Evolutionary conservation across 805 yeast genomes (phyloP), one percentile per base, ranked within the genome.

Genomic region (Wickerhamomyces bovis): DNA sequence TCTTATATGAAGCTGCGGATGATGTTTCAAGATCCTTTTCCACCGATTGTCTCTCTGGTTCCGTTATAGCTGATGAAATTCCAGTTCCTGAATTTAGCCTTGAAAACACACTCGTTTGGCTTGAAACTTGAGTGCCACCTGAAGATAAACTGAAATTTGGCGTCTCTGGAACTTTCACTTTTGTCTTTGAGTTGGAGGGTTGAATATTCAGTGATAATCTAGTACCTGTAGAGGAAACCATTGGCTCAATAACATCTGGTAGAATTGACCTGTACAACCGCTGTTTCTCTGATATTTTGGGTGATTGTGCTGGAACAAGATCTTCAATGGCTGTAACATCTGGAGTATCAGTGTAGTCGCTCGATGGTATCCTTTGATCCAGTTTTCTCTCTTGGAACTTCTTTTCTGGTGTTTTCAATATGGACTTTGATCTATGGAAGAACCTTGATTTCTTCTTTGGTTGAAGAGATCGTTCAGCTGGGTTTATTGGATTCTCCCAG

Each of bases 281-380:
- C 10, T 33, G 26, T 15, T 20, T 42, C 11, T 33, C 28, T 2
- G 19, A 9, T 3, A 13, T 22, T 21, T 23, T 38, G n/a, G 39
- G 23, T 13, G 23, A 20, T 13, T 19, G n/a, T 13, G 23, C 12
- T 13, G 38, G 10, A 12, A 16, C 10, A 18, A 19, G n/a, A 2
- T 36, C 39, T 6, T 19, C 23, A 4, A 6, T 40, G n/a, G 28
- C 22, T 8, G 62, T 48, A 3, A 42, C 41, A 42, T 56, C 57
- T 2, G 61, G 61, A 2, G 61, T 58, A 22, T 35, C 48, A 41
- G 58, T 55, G 40, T 58, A 58, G 22, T 50, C 60, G 39, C 62
- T 58, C 13, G 62, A 56, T 1, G 59, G 47, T 2, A 48, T 44
- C 7, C 51, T 36, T 18, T 41, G 19, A 15, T 25, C 30, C 16